Evolutionary conservation across 2,329 filamentous ascomycete species (phyloP).

Genomic region (Cladosporium phlei): DNA sequence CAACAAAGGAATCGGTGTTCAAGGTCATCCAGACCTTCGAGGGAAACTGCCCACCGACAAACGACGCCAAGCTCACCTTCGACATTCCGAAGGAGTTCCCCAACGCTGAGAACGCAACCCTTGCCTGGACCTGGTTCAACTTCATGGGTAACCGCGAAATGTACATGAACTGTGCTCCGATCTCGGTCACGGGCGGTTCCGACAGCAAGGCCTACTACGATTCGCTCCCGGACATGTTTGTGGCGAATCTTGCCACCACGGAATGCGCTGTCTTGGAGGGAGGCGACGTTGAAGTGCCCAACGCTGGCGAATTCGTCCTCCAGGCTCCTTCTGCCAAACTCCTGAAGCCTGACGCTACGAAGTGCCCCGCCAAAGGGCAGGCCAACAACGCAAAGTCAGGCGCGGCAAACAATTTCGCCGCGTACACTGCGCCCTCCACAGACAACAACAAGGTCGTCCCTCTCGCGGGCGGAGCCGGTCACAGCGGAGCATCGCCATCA

Average conservation of each 20-base stretch:
- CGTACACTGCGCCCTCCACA: background rate
- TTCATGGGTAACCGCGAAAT: constrained; percentile 84
- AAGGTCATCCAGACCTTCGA: constrained; percentile 86
- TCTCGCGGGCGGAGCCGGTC: background rate
- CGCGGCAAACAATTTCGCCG: background rate
- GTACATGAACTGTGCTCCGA: constrained; percentile 91
- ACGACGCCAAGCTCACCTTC: constrained; percentile 54
- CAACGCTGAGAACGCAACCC: constrained; percentile 62
- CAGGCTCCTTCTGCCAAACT: constrained; percentile 1
- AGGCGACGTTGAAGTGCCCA: constrained; percentile 54
- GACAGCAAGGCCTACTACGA: constrained; percentile 47
- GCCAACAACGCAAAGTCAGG: background rate
- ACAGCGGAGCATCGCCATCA: background rate
- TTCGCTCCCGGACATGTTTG: constrained; percentile 64
- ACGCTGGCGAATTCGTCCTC: constrained; percentile 47
- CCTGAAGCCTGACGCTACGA: constrained; percentile 17
- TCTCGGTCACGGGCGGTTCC: constrained; percentile 54
- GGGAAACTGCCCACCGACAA: constrained; percentile 71
- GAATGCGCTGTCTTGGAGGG: constrained; percentile 53
- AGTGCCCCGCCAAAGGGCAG: constrained; percentile 15
- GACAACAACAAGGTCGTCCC: constrained; percentile 1
- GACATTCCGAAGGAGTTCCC: constrained; percentile 67
- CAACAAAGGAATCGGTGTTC: constrained; percentile 64
- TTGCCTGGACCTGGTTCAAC: constrained; percentile 89
- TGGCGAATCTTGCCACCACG: constrained; percentile 56